Conservation (phyloP, 2,329 filamentous ascomycete genomes). For the Aspergillus pseudoviridinutans region DNA sequence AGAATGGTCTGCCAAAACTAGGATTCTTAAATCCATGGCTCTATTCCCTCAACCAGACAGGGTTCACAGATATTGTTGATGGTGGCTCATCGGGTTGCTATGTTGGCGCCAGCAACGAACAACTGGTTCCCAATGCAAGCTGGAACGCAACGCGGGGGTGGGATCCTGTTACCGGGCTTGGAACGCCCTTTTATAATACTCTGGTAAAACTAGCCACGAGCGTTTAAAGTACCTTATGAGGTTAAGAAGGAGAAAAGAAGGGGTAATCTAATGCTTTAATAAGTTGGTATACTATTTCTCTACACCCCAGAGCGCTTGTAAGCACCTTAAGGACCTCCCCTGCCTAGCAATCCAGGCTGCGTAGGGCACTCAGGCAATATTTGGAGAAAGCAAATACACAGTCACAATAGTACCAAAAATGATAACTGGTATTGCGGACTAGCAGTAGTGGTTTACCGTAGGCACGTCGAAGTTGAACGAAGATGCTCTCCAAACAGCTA, state of each 20-base stretch:
- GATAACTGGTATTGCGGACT: no score
- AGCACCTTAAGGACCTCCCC: no score
- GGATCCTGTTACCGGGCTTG: conserved; percentile 49
- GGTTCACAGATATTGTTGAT: conserved; percentile 48
- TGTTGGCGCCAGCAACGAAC: conserved; percentile 34
- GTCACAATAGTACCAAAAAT: no score
- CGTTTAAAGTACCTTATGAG: not conserved
- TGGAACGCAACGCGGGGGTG: conserved; percentile 51
- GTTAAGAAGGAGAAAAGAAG: no score
- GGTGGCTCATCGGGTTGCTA: conserved; percentile 47
- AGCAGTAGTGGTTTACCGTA: no score
- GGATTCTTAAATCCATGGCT: conserved; percentile 63
- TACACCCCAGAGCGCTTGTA: no score
- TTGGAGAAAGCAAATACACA: not conserved
- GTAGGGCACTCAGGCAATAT: not conserved
- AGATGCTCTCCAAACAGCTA: no score
- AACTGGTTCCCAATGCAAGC: conserved; percentile 42
- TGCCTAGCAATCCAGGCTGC: no score
- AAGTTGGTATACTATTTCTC: no score
- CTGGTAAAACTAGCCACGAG: conserved; percentile 11
- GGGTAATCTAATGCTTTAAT: no score
- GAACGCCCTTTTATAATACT: conserved; percentile 16
- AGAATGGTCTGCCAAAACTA: conserved; percentile 49
- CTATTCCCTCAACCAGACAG: conserved; percentile 45
- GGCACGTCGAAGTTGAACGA: no score